Evolutionary conservation across 352 stramenopile species (phyloP).

Genomic region (Phytophthora pini): DNA sequence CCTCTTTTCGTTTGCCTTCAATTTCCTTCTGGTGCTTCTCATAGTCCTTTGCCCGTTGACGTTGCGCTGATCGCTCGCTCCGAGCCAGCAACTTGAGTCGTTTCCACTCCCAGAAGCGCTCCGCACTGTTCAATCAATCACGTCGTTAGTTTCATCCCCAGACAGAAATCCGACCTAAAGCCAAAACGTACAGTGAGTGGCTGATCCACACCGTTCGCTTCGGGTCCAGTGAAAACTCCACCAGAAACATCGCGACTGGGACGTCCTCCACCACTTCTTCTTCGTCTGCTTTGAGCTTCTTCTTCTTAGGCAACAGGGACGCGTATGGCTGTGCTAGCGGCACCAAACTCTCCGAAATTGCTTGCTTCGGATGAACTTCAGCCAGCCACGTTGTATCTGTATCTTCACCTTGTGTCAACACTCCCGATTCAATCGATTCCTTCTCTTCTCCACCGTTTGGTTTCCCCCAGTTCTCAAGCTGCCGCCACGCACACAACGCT

Average conservation of each 20-base stretch:
- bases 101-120: conserved; percentile 63
- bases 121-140: conserved; percentile 30
- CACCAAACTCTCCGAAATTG: conserved; percentile 35
- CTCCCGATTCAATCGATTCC: neutral
- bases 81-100: conserved; percentile 37
- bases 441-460: neutral
- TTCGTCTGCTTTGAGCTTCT: conserved; percentile 17
- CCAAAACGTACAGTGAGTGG: conserved; percentile 59
- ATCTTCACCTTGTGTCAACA: neutral
- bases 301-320: conserved; percentile 23
- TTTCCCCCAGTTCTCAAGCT: conserved; percentile 40
- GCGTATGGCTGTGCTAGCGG: conserved; percentile 28
- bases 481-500: conserved; percentile 38
- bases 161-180: no score
- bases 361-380: conserved; percentile 42
- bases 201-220: conserved; percentile 70
- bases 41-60: conserved; percentile 17
- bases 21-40: conserved; percentile 19
- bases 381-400: conserved; percentile 28
- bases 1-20: conserved; percentile 17
- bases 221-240: conserved; percentile 75
- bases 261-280: conserved; percentile 38
- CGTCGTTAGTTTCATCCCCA: neutral
- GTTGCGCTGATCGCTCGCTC: conserved; percentile 26
- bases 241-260: conserved; percentile 66